Conservation (phyloP, 2,329 filamentous ascomycete genomes). For the Trichoderma sp. region DNA sequence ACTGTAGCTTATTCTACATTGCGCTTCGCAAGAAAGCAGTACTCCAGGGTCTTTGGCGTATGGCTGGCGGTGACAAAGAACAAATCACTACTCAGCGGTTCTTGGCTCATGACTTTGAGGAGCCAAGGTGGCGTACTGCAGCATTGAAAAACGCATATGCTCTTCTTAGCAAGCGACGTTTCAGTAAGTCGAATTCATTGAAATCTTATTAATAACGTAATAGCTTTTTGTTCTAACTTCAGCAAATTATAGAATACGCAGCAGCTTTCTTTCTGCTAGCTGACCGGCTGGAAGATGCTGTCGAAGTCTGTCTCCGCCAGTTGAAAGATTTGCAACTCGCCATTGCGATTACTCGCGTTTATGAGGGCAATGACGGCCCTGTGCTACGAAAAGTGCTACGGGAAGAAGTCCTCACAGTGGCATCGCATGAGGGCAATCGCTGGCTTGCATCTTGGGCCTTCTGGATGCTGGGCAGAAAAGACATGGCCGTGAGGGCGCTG, state of each 20-base stretch:
- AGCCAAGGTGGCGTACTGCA: conserved; percentile 83
- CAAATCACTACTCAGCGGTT: conserved; percentile 79
- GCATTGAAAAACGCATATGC: conserved; percentile 97
- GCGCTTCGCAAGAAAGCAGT: conserved; percentile 90
- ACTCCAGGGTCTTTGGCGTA: conserved; percentile 89
- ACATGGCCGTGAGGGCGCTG: conserved; percentile 82
- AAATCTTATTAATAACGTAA: background rate
- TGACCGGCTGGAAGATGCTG: conserved; percentile 80
- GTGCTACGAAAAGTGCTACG: conserved; percentile 74
- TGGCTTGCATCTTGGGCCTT: conserved; percentile 97
- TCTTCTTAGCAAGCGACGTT: conserved; percentile 84
- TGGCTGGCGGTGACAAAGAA: conserved; percentile 87
- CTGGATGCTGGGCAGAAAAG: conserved; percentile 81
- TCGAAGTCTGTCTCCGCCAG: conserved; percentile 84
- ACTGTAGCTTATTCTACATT: conserved; percentile 90
- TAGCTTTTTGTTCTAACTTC: background rate
- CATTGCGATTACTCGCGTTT: conserved; percentile 83
- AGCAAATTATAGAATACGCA: conserved; percentile 70
- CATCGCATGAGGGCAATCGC: conserved; percentile 79
- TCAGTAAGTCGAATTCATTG: conserved; percentile 57
- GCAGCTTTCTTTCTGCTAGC: conserved; percentile 94
- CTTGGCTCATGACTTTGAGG: conserved; percentile 86
- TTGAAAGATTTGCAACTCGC: conserved; percentile 88
- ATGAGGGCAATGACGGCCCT: conserved; percentile 81
- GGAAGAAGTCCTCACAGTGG: conserved; percentile 77